Evolutionary conservation across 345 rosid genomes (phyloP).

Genomic region (Citrus inodora): DNA sequence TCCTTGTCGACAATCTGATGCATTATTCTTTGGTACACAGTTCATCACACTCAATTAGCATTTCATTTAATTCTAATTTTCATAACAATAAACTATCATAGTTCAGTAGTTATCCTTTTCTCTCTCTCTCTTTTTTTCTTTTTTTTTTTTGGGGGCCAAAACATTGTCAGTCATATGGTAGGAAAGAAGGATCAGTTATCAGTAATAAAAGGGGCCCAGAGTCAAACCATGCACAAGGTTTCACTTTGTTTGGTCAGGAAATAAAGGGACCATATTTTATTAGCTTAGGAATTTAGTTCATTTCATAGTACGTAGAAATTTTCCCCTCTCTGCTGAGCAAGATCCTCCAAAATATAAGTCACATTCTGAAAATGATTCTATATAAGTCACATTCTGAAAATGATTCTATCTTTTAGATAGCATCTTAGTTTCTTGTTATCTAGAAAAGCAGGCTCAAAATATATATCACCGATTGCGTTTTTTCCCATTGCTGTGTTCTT

Average conservation of each 20-base stretch:
- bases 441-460: not conserved
- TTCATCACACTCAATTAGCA: constrained; percentile 9
- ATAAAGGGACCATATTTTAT: not conserved
- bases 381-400: not conserved
- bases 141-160: not conserved
- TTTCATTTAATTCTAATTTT: not conserved
- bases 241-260: not conserved
- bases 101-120: not conserved
- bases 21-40: constrained; percentile 53
- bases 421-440: not conserved
- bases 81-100: not conserved
- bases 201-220: not conserved
- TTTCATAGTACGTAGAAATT: not conserved
- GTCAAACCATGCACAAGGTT: not conserved
- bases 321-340: not conserved
- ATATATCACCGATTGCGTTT: not conserved
- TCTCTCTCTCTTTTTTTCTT: not conserved
- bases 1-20: constrained; percentile 91
- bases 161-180: not conserved
- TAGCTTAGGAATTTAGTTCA: not conserved
- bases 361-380: not conserved
- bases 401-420: not conserved
- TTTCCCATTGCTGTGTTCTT: not conserved
- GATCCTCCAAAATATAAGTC: not conserved
- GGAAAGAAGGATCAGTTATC: not conserved